Conservation (phyloP, 192 early-diverging fungal genomes). For the Backusella australiensis region DNA sequence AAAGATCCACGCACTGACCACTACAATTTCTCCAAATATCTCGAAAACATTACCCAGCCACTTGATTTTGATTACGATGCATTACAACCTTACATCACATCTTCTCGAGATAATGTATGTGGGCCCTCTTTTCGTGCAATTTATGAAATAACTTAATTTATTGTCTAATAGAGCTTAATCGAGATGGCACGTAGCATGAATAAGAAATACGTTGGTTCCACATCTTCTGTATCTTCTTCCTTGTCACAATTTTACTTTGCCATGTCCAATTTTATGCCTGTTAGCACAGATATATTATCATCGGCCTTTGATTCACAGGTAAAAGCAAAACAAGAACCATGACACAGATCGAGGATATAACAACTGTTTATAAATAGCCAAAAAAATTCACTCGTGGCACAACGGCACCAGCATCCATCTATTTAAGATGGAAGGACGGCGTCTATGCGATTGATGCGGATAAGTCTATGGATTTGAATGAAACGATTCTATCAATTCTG, state of each 20-base stretch:
- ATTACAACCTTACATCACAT: constrained; percentile 74
- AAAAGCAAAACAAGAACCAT: constrained; percentile 41
- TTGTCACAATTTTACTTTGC: constrained; percentile 77
- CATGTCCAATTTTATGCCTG: constrained; percentile 60
- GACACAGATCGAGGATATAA: too few species aligned
- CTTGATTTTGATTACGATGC: constrained; percentile 80
- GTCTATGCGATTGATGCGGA: constrained; percentile 85
- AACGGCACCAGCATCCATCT: constrained; percentile 66
- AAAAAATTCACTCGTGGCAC: constrained; percentile 60
- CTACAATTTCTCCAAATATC: constrained; percentile 80
- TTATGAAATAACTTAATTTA: neutral
- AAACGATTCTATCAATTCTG: constrained; percentile 71
- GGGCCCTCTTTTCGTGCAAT: neutral
- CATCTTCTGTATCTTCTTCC: constrained; percentile 79
- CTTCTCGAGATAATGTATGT: constrained; percentile 65
- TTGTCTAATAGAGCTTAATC: constrained; percentile 34
- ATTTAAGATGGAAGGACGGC: constrained; percentile 67
- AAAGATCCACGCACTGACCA: constrained; percentile 72
- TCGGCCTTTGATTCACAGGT: constrained; percentile 48
- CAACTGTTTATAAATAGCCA: constrained; percentile 27
- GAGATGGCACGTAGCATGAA: constrained; percentile 47
- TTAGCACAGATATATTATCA: constrained; percentile 63
- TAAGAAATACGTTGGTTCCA: constrained; percentile 77
- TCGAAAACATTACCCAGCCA: constrained; percentile 77
- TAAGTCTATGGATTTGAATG: constrained; percentile 67